Base-by-base conservation (phyloP, 192 early-diverging fungal genomes). In the Oehlia diaphana region DNA sequence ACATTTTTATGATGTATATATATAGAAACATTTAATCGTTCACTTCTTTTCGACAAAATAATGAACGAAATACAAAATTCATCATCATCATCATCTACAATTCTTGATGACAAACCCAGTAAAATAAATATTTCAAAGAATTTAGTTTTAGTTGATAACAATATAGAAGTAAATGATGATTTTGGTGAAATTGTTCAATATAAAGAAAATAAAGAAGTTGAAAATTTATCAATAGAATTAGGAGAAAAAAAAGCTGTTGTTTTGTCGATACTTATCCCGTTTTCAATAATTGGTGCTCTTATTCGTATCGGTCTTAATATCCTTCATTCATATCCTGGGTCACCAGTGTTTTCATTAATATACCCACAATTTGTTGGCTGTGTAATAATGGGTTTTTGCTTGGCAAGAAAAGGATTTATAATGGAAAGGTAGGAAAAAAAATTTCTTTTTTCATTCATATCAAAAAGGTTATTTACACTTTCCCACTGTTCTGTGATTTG, bases 331-430 rank as follows among this genome's bases (percentile, higher is more conserved):
- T 95, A 91, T 80, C 23, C 79, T 16, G 89, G 86, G 0, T 82
- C 84, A 63, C 92, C 92, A 64, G 89, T 93, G 1, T 92, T 91
- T 84, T 79, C 83, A 6, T 79, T 93, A 39, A 78, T 89, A 12
- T 91, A 90, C 86, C 85, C 90, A 33, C 94, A 95, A 70, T 88
- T 91, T 77, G 63, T 91, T 19, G 94, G 94, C 1, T 95, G 94
- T 80, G 44, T 92, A 12, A 80, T 89, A 28, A 88, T 90, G 86
- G 91, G 91, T 1, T 81, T 89, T 47, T 84, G 80, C 50, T 74
- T 79, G 33, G 66, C 76, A 6, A 61, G 72, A 8, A 82, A 84
- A 53, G 72, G 81, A 35, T 58, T 72, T 3, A 72, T 77, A 37
- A 16, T 87, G 42, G 33, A 79, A 33, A 70, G 28, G 74, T 78